Evolutionary conservation across 129 eudicot species (phyloP).

Genomic region (Tanacetum coccineum): DNA sequence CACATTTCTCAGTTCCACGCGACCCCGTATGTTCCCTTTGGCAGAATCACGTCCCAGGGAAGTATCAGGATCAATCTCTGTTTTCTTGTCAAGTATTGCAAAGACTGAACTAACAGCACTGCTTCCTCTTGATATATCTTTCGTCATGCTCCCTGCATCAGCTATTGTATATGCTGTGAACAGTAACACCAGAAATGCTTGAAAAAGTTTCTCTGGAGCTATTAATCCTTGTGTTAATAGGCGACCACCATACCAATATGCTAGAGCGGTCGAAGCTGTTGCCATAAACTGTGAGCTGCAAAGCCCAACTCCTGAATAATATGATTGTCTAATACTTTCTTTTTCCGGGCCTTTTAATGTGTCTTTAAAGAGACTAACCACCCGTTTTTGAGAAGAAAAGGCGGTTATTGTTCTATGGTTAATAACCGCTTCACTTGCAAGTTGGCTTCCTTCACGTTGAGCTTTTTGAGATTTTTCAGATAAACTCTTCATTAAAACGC

Average conservation of each 20-base stretch:
- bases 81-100: conserved; percentile 50
- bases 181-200: conserved; percentile 54
- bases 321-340: conserved; percentile 62
- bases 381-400: conserved; percentile 56
- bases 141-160: conserved; percentile 75
- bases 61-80: conserved; percentile 47
- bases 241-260: conserved; percentile 72
- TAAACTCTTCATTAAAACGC: conserved; percentile 56
- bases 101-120: conserved; percentile 62
- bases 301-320: conserved; percentile 56
- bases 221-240: conserved; percentile 36
- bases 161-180: conserved; percentile 67
- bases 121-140: conserved; percentile 67
- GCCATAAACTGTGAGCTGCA: conserved; percentile 56
- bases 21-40: conserved; percentile 37
- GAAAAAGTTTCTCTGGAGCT: conserved; percentile 48
- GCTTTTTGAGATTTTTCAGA: conserved; percentile 54
- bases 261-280: conserved; percentile 58
- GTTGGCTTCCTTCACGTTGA: conserved; percentile 66
- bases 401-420: conserved; percentile 77
- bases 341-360: conserved; percentile 49
- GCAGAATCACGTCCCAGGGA: conserved; percentile 30
- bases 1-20: conserved; percentile 56
- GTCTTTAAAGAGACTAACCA: conserved; percentile 43
- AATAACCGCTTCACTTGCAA: conserved; percentile 78